Evolutionary conservation across 805 yeast species (phyloP).

Genomic region (Kodamaea leandrae): DNA sequence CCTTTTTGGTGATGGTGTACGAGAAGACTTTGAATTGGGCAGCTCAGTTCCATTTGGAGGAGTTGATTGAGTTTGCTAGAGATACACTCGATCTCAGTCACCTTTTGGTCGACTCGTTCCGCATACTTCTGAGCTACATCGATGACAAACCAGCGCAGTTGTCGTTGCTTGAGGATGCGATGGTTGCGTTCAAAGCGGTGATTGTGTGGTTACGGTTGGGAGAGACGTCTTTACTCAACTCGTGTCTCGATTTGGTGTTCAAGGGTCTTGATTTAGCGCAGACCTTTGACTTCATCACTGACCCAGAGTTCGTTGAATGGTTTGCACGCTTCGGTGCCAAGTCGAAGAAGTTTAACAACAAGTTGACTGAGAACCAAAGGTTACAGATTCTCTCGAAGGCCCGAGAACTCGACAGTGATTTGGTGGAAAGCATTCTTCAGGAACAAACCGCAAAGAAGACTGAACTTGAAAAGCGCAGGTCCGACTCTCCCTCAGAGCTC

Average conservation of each 20-base stretch:
- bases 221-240: slow-evolving; percentile 66
- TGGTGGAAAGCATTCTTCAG: slow-evolving; percentile 50
- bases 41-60: slow-evolving; percentile 48
- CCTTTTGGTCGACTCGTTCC: slow-evolving; percentile 60
- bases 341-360: slow-evolving; percentile 67
- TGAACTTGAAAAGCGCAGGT: slow-evolving; percentile 5
- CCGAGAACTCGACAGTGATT: slow-evolving; percentile 47
- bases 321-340: slow-evolving; percentile 64
- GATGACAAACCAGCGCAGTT: slow-evolving; percentile 17
- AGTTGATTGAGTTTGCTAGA: slow-evolving; percentile 76
- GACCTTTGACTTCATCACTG: slow-evolving; percentile 51
- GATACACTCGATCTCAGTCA: slow-evolving; percentile 81
- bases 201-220: slow-evolving; percentile 81
- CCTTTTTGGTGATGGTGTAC: slow-evolving; percentile 65
- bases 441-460: slow-evolving; percentile 13
- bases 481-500: slow-evolving; percentile 10
- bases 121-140: slow-evolving; percentile 32
- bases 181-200: slow-evolving; percentile 64
- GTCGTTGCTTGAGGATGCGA: slow-evolving; percentile 48
- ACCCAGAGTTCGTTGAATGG: slow-evolving; percentile 49
- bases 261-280: slow-evolving; percentile 63
- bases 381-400: slow-evolving; percentile 62
- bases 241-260: slow-evolving; percentile 71
- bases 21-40: slow-evolving; percentile 77
- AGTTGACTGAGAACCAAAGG: slow-evolving; percentile 64